Percentiles rank a stretch among this genome's conserved stretches.
phyloP scores from a whole-genome alignment of 352 stramenopile genomes.

The Pythium pectinolyticum region DNA sequence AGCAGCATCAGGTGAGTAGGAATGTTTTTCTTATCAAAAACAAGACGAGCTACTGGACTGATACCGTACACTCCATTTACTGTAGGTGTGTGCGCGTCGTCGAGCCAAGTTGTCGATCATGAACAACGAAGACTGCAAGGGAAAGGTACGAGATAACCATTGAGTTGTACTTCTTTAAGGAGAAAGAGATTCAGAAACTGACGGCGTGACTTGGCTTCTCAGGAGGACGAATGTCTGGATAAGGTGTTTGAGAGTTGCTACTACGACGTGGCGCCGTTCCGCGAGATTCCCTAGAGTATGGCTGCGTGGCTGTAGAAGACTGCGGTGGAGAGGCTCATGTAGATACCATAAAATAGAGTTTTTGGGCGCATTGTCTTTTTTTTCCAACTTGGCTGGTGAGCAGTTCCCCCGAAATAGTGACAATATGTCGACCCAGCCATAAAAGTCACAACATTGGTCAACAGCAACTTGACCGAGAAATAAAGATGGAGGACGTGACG shows the following conservation, averaged over 20 bases:
- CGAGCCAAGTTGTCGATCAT: conserved; percentile 75
- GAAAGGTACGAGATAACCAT: conserved; percentile 31
- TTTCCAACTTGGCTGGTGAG: conserved; percentile 12
- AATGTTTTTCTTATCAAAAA: too few species aligned
- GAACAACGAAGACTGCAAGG: conserved; percentile 57
- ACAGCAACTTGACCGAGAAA: conserved; percentile 10
- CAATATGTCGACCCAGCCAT: background rate
- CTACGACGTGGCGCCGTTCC: conserved; percentile 77
- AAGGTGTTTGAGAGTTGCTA: conserved; percentile 87
- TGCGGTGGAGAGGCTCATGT: background rate
- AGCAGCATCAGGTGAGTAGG: too few species aligned
- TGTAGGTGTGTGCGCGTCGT: conserved; percentile 84
- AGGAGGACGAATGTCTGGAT: conserved; percentile 86
- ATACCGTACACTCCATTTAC: background rate
- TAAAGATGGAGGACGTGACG: conserved; percentile 5
- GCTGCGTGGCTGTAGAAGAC: background rate
- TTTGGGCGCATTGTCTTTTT: too few species aligned
- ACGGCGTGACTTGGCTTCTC: background rate
- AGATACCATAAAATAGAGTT: conserved; percentile 1
- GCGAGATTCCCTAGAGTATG: conserved; percentile 68
- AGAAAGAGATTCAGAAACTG: background rate
- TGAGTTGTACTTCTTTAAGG: background rate
- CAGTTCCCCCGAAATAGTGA: conserved; percentile 22
- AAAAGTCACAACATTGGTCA: conserved; percentile 3
- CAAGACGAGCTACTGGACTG: background rate